Evolutionary conservation across 257 asterid species (phyloP).

Genomic region (Primulina eburnea): DNA sequence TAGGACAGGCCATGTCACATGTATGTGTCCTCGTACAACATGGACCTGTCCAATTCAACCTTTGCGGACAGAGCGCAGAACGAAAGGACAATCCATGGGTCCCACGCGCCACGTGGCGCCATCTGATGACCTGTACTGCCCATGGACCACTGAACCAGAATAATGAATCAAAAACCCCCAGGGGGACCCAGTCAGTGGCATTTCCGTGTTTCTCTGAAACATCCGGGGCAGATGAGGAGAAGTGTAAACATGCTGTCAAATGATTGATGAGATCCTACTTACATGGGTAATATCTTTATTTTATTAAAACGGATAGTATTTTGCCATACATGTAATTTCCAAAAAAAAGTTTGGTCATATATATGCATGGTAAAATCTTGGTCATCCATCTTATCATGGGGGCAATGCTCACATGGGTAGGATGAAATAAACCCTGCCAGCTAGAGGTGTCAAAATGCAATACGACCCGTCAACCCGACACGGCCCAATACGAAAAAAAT

Average conservation of each 20-base stretch:
- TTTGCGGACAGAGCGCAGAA: slow-evolving; percentile 7
- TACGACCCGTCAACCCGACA: too few species aligned
- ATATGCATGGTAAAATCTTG: too few species aligned
- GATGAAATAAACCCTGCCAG: too few species aligned
- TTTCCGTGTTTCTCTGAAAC: background rate
- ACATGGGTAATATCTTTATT: too few species aligned
- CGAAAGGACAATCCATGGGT: slow-evolving; percentile 30
- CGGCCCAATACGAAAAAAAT: too few species aligned
- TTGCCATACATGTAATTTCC: too few species aligned
- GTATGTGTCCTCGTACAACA: slow-evolving; percentile 26
- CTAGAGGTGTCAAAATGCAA: too few species aligned
- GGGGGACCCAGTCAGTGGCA: slow-evolving; percentile 30
- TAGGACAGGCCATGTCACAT: slow-evolving; percentile 26
- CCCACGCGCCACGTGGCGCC: slow-evolving; percentile 38
- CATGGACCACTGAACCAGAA: slow-evolving; percentile 37
- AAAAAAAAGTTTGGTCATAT: too few species aligned
- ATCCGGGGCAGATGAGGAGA: background rate
- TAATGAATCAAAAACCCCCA: slow-evolving; percentile 22
- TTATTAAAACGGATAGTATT: too few species aligned
- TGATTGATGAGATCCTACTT: too few species aligned
- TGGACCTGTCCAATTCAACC: slow-evolving; percentile 28
- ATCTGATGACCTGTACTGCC: slow-evolving; percentile 27
- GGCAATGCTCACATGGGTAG: too few species aligned
- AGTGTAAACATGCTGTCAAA: background rate
- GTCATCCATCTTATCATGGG: too few species aligned